Evolutionary conservation across 192 early-diverging fungal species (phyloP).

Genomic region (Backusella sp.): DNA sequence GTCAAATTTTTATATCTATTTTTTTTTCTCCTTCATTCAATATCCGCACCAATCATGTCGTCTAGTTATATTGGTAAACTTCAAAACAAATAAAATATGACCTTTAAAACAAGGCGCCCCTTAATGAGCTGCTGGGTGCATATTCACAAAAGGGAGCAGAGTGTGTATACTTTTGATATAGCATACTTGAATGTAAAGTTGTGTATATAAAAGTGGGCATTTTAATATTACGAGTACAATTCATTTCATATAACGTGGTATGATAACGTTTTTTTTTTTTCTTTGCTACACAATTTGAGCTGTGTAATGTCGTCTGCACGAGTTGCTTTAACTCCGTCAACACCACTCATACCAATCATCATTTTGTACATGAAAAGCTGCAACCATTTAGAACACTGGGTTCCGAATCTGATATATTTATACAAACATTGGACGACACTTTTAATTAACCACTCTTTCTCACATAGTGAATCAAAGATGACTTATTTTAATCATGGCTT

Average conservation of each 20-base stretch:
- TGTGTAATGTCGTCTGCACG: not conserved
- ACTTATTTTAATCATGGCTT: too few relatives aligned
- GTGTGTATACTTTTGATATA: not conserved
- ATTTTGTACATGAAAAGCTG: not conserved
- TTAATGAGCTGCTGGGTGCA: not conserved
- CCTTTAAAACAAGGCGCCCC: not conserved
- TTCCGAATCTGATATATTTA: too few relatives aligned
- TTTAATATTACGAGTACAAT: not conserved
- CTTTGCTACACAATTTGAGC: not conserved
- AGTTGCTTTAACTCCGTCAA: not conserved
- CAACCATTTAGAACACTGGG: not conserved
- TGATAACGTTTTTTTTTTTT: not conserved
- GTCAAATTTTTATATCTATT: not conserved
- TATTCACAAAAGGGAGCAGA: not conserved
- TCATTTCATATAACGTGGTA: not conserved
- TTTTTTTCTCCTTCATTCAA: not conserved
- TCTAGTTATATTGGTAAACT: not conserved
- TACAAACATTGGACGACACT: too few relatives aligned
- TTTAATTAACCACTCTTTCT: too few relatives aligned
- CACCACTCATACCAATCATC: not conserved
- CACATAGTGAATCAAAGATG: too few relatives aligned
- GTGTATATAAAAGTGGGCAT: not conserved
- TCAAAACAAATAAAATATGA: conserved; percentile 1
- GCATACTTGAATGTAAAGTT: not conserved
- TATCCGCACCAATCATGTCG: not conserved